Evolutionary conservation across 352 stramenopile genomes (phyloP).

Genomic region (Pythium folliculosum): DNA sequence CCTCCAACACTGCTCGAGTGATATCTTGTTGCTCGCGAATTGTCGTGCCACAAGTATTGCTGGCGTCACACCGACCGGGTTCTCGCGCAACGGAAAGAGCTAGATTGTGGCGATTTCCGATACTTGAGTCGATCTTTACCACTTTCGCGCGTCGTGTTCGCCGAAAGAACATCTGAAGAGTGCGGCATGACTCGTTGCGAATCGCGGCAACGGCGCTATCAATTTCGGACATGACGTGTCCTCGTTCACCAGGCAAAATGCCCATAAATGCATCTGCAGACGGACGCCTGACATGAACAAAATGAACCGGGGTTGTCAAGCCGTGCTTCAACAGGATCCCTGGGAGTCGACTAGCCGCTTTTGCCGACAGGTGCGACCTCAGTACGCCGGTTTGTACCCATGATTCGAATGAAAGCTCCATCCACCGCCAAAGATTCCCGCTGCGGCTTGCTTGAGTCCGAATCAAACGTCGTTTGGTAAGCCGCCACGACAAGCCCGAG

Average conservation of each 20-base stretch:
- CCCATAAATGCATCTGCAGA: neutral
- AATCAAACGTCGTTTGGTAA: neutral
- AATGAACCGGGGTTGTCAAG: conserved; percentile 2
- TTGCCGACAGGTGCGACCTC: neutral
- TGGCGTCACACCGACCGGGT: neutral
- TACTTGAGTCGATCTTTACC: neutral
- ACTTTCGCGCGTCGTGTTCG: neutral
- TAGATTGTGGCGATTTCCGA: neutral
- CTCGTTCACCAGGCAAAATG: conserved; percentile 1
- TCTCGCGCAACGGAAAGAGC: neutral
- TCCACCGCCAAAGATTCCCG: conserved; percentile 14
- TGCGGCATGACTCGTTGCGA: neutral
- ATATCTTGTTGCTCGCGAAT: conserved; percentile 11
- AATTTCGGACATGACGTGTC: conserved; percentile 9
- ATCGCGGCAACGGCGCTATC: neutral
- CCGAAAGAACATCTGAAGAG: conserved; percentile 16
- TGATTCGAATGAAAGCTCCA: conserved; percentile 10
- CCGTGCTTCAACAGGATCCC: neutral
- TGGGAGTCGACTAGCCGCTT: neutral
- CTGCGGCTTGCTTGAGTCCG: conserved; percentile 7
- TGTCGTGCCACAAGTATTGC: neutral
- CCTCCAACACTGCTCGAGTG: conserved; percentile 12
- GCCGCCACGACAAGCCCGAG: conserved; percentile 9
- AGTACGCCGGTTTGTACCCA: neutral
- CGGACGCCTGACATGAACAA: neutral